A percentile compares a stretch with the other conserved stretches of the same genome.
Conservation (phyloP, 2,329 filamentous ascomycete species). For the Huntiella omanensis region DNA sequence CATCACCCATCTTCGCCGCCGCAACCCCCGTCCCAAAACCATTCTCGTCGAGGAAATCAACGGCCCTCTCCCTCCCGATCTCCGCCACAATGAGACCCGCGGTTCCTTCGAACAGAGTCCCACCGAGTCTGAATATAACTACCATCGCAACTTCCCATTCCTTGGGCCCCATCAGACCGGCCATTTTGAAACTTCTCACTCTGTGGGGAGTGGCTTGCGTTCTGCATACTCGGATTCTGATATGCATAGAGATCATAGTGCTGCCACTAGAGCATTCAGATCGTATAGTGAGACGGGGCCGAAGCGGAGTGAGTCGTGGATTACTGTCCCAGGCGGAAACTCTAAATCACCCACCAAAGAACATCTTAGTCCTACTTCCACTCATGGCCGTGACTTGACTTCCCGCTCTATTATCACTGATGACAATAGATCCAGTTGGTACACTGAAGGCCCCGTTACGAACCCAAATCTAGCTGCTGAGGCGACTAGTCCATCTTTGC, state of each 20-base stretch:
- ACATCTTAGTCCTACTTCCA: background rate
- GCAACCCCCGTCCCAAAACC: conserved; percentile 12
- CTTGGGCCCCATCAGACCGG: background rate
- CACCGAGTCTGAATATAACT: conserved; percentile 8
- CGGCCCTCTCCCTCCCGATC: conserved; percentile 5
- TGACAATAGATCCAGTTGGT: conserved; percentile 8
- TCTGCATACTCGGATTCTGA: conserved; percentile 6
- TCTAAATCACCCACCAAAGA: conserved; percentile 5
- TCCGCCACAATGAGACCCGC: conserved; percentile 4
- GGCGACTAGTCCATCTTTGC: conserved; percentile 3
- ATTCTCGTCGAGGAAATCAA: conserved; percentile 7
- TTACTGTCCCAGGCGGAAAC: conserved; percentile 4
- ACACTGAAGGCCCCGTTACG: conserved; percentile 5
- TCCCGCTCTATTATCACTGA: background rate
- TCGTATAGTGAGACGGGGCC: conserved; percentile 4
- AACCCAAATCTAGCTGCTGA: conserved; percentile 1
- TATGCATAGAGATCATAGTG: conserved; percentile 3
- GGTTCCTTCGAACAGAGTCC: conserved; percentile 5
- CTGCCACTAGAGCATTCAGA: background rate
- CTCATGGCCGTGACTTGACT: conserved; percentile 4
- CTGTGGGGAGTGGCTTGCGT: background rate
- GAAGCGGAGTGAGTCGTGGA: conserved; percentile 8
- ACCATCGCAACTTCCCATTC: conserved; percentile 8
- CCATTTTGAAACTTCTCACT: background rate
- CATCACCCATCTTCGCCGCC: conserved; percentile 17